Percentiles rank a stretch among this genome's conserved stretches.
phyloP scores from a whole-genome alignment of 2,329 filamentous ascomycete species.

The Chrysosphaeria jannelii region DNA sequence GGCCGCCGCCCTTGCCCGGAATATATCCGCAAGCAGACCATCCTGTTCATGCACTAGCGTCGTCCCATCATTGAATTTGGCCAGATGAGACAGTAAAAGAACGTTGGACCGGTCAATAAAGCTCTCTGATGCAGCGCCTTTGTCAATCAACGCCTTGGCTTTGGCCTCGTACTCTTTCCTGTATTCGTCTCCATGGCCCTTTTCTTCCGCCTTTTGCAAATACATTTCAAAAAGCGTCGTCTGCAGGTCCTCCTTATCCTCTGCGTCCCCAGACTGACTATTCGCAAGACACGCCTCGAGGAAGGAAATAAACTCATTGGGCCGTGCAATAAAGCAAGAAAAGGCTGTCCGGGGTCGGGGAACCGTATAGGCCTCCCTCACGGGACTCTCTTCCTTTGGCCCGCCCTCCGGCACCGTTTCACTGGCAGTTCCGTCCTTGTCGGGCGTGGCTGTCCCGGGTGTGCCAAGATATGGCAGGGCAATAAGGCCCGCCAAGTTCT shows the following conservation, averaged over 20 bases:
- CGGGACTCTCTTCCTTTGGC: not conserved
- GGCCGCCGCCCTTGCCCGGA: slow-evolving; percentile 78
- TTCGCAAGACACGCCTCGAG: slow-evolving; percentile 53
- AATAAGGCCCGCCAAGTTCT: slow-evolving; percentile 59
- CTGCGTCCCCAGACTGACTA: no score
- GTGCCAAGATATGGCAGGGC: slow-evolving; percentile 64
- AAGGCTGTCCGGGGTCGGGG: slow-evolving; percentile 75
- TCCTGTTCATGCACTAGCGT: slow-evolving; percentile 84
- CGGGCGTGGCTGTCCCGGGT: slow-evolving; percentile 9
- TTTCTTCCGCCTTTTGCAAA: slow-evolving; percentile 55
- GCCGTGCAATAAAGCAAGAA: slow-evolving; percentile 84
- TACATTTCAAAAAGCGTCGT: slow-evolving; percentile 98
- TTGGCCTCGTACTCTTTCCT: slow-evolving; percentile 67
- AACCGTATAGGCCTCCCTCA: slow-evolving; percentile 31
- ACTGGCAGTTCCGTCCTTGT: not conserved
- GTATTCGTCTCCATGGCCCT: slow-evolving; percentile 31
- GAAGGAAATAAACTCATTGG: slow-evolving; percentile 74
- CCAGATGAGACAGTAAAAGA: slow-evolving; percentile 69
- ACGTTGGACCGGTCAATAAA: slow-evolving; percentile 89
- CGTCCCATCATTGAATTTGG: slow-evolving; percentile 69
- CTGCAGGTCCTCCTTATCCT: slow-evolving; percentile 67
- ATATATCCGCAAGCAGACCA: slow-evolving; percentile 77
- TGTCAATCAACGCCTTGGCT: slow-evolving; percentile 49
- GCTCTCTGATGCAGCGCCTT: slow-evolving; percentile 18
- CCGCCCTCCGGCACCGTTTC: not conserved